Conservation (phyloP, 495 filamentous ascomycete species). For the Aspergillus sclerotiicarbonarius region DNA sequence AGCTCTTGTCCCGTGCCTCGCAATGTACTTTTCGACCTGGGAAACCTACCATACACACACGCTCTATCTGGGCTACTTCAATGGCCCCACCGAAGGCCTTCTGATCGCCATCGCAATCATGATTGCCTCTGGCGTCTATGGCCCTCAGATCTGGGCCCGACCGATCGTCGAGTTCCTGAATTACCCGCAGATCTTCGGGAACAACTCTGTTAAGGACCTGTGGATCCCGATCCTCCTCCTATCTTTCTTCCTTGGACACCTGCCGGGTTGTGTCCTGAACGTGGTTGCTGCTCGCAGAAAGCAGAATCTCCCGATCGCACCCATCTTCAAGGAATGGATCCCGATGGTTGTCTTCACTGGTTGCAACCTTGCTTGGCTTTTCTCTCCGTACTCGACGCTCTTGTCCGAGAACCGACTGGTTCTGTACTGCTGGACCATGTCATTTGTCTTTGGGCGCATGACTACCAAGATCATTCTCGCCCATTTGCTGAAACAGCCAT, state of each 20-base stretch:
- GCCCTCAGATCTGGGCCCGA: conserved; percentile 81
- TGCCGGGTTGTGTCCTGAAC: conserved; percentile 77
- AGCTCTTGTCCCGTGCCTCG: conserved; percentile 82
- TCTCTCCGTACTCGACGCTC: conserved; percentile 78
- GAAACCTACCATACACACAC: conserved; percentile 99
- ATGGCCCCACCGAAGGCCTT: conserved; percentile 94
- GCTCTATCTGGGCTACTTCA: conserved; percentile 93
- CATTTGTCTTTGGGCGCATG: conserved; percentile 98
- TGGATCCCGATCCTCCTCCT: conserved; percentile 77
- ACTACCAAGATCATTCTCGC: conserved; percentile 99
- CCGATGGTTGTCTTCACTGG: conserved; percentile 80
- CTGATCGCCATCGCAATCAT: conserved; percentile 84
- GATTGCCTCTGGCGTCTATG: conserved; percentile 80
- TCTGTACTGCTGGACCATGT: conserved; percentile 89
- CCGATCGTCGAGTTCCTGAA: conserved; percentile 65
- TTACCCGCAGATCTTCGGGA: conserved; percentile 56
- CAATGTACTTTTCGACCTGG: conserved; percentile 99
- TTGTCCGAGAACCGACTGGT: conserved; percentile 80
- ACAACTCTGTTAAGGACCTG: conserved; percentile 72
- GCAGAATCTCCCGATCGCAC: conserved; percentile 71
- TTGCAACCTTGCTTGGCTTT: conserved; percentile 78
- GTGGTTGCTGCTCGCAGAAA: conserved; percentile 72
- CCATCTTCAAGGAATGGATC: conserved; percentile 91
- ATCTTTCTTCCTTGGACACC: conserved; percentile 74
- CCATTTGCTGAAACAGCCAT: conserved; percentile 88